Evolutionary conservation across 164 flowering plant species (phyloP), one percentile per base, ranked within the genome.

Genomic region (Vitis labrusca): DNA sequence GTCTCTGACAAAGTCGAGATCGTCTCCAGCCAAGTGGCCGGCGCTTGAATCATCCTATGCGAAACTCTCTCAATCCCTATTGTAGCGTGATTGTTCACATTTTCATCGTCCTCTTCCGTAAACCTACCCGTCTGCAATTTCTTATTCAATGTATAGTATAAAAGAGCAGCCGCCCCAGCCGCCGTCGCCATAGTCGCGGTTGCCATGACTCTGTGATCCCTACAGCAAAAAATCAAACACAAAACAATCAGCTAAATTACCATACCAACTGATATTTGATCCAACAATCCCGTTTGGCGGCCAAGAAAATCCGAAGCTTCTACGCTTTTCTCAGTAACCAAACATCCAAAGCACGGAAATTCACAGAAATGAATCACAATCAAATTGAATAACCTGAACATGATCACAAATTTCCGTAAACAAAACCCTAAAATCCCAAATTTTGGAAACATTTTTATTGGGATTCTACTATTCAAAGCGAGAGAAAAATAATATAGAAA

Each of bases 141-240:
- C 63, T 82, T 86, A 55, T 87, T 95, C 65, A 95, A 73, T 37
- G 96, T 90, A 64, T 91, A 95, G 66, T 93, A 93, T 73, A 95
- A 82, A 64, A 95, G 86, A n/a, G 99, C 99, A 76, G 99, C 99
- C 48, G 97, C 99, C 67, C 99, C 98, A 15, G 97, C 98, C 61
- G 98, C 98, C 10, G 99, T 92, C 14, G 98, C 98, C 98, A 95
- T 93, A 30, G 96, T 91, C 59, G 94, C 99, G 10, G 99, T 95
- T 17, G 98, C 99, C 98, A 95, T 95, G 61, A 80, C 19, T 63
- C 63, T 74, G 61, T 59, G 50, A 60, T 67, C 44, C 77, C 74
- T 72, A 11, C 60, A 58, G 59, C 10, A 12, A 50, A 66, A 32
- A 71, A 16, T 0, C 49, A 50, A 73, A 50, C 13, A 59, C 1